Evolutionary conservation across 73 alveolate genomes (phyloP).

Genomic region (Tetrahymena borealis): DNA sequence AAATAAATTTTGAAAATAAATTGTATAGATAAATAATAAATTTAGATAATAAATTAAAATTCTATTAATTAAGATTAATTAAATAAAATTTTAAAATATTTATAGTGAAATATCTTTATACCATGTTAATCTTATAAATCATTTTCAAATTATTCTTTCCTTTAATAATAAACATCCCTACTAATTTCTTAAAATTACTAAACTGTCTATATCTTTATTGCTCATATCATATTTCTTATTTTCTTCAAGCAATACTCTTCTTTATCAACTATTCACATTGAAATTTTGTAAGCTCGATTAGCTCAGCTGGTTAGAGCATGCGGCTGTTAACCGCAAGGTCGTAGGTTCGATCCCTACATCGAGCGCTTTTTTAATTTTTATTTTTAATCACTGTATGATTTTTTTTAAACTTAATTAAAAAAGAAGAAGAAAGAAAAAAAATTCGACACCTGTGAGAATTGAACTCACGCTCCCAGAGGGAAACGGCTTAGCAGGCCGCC

Average conservation of each 20-base stretch:
- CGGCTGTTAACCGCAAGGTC: background rate
- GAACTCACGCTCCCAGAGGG: conserved; percentile 8
- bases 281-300: background rate
- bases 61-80: no score
- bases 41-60: no score
- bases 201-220: background rate
- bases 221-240: background rate
- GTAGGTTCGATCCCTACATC: conserved; percentile 1
- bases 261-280: background rate
- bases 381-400: background rate
- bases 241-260: background rate
- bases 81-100: no score
- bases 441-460: conserved; percentile 3
- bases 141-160: no score
- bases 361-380: background rate
- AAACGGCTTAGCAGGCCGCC: conserved; percentile 80
- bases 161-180: no score
- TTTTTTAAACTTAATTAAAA: no score
- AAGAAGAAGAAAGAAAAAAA: no score
- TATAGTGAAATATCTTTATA: no score
- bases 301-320: background rate
- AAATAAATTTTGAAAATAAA: no score
- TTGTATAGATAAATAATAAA: no score
- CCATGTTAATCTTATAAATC: no score
- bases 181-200: background rate